Evolutionary conservation across 1,284 basidiomycete genomes (phyloP).

Genomic region (Tilletia walkeri): DNA sequence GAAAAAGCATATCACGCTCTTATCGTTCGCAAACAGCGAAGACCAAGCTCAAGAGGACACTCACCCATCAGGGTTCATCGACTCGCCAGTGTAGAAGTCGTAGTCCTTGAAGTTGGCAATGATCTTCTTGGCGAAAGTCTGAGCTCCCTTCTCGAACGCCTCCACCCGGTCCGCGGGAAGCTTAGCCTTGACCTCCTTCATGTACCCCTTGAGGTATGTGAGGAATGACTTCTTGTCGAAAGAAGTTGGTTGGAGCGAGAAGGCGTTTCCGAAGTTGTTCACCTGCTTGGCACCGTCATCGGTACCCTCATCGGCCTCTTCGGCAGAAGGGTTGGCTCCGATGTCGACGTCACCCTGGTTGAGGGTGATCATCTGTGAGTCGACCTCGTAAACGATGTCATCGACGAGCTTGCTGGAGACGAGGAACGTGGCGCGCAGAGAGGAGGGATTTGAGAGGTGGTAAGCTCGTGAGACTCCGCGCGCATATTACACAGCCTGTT

Average conservation of each 20-base stretch:
- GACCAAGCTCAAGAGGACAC: slow-evolving; percentile 7
- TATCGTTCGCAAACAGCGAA: too few relatives aligned
- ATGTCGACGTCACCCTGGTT: slow-evolving; percentile 87
- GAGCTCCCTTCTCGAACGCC: slow-evolving; percentile 81
- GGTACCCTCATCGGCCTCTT: slow-evolving; percentile 79
- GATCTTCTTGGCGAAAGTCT: slow-evolving; percentile 65
- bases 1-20: not conserved
- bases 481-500: not conserved
- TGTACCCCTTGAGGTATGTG: slow-evolving; percentile 80
- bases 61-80: slow-evolving; percentile 57
- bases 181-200: slow-evolving; percentile 72
- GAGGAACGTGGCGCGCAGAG: too few relatives aligned
- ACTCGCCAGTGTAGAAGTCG: slow-evolving; percentile 83
- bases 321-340: slow-evolving; percentile 70
- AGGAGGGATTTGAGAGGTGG: too few relatives aligned
- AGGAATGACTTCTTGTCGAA: slow-evolving; percentile 94
- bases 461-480: not conserved
- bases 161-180: slow-evolving; percentile 66
- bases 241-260: slow-evolving; percentile 76
- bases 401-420: slow-evolving; percentile 73
- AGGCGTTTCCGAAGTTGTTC: slow-evolving; percentile 90
- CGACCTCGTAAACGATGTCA: slow-evolving; percentile 84
- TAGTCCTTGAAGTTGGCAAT: slow-evolving; percentile 85
- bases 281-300: slow-evolving; percentile 73
- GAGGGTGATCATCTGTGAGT: slow-evolving; percentile 73